Evolutionary conservation across 2,329 filamentous ascomycete genomes (phyloP), one percentile per base, ranked within the genome.

Genomic region (Tolypocladium guangdongense): DNA sequence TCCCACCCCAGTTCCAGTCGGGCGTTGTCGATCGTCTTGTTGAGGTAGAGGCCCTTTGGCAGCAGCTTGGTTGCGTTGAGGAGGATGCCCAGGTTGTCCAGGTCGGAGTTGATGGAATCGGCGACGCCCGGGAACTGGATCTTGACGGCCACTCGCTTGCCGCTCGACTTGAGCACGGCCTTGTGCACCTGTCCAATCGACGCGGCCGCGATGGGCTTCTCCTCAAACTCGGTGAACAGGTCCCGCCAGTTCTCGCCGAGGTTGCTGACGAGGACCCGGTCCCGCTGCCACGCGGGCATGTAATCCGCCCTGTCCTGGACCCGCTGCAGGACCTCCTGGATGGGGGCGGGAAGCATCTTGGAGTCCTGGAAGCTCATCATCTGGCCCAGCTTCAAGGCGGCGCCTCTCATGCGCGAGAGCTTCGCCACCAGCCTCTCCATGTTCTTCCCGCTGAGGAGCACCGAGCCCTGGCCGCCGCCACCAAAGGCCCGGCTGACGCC

Each of bases 281-380:
- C 85, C 12, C 93, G 86, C 68, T 99, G 93, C 67, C 85, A 96
- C 2, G 89, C 81, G 0, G 93, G 93, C 93, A 99, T 99, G 69
- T 97, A 99, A 69, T 99, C 92, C 39, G 93, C 93, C 54, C 89
- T 86, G 67, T 99, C 93, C 67, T 99, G 93, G 0, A 99, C 93
- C 7, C 95, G 84, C 66, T 96, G 90, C 14, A 99, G 74, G 2
- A 99, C 90, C 63, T 92, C 82, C 59, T 95, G 89, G 50, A 99
- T 90, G 1, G 88, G 82, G 0, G 81, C 82, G 0, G 93, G 93
- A 11, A 99, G 80, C 83, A 96, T 90, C 69, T 96, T 97, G 38
- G 89, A 84, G 71, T 99, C 93, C 74, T 99, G 93, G 65, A 99
- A 93, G 68, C 90, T 96, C 77, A 99, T 87, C 87, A 97, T 93